These are phyloP conservation scores for Fagus crenata DNA, from an alignment of 306 rosid genomes.

Conservation along the genomic window DNA sequence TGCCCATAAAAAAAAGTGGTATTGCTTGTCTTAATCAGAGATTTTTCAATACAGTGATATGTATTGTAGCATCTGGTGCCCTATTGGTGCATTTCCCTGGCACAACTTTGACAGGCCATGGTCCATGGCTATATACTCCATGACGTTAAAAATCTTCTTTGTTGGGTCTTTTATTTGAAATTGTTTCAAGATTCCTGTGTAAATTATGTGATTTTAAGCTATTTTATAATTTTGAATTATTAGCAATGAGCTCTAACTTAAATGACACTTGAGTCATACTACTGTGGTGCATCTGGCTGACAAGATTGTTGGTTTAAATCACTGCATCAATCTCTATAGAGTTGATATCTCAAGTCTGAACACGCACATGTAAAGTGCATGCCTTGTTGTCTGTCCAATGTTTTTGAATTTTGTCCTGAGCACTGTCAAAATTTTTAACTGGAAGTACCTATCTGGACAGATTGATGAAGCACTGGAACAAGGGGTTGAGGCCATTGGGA, in stretches of 20 bases:
- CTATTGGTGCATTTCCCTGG: not conserved
- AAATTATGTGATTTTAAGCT: not conserved
- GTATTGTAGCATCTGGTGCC: not conserved
- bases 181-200: not conserved
- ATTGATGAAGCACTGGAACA: conserved; percentile 68
- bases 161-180: not conserved
- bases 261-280: not conserved
- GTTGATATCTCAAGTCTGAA: not conserved
- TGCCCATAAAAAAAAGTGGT: not conserved
- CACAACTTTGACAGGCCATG: not conserved
- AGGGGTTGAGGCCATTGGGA: conserved; percentile 74
- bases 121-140: not conserved
- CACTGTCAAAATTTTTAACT: not conserved
- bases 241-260: not conserved
- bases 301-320: not conserved
- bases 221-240: not conserved
- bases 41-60: not conserved
- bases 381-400: not conserved
- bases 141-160: not conserved
- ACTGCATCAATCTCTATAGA: not conserved
- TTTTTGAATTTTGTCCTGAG: not conserved
- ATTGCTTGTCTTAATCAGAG: conserved; percentile 6
- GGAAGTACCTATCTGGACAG: conserved; percentile 39
- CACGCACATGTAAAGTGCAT: not conserved
- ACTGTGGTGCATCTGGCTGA: not conserved